Evolutionary conservation across 2,329 filamentous ascomycete species (phyloP), one percentile per base, ranked within the genome.

Genomic region (Apiospora phragmitis): DNA sequence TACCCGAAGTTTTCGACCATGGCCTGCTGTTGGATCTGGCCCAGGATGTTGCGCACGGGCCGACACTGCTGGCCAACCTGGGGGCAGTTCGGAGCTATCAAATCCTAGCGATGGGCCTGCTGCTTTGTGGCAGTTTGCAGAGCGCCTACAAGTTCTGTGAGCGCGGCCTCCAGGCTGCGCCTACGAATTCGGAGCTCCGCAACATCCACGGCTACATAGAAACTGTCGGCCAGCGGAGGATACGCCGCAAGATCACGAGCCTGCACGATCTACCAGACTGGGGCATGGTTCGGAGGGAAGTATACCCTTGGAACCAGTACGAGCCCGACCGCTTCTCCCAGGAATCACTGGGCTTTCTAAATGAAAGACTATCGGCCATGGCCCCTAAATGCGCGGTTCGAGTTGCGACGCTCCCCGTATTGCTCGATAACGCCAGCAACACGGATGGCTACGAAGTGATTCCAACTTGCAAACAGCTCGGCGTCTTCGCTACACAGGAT

Each of bases 401-500:
- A 71, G 91, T 92, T 3, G 90, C 94, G 0, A 88, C 91, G 42
- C 83, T 99, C 5, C 96, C 95, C 0, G 84, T 93, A 0, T 83
- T 98, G 32, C 84, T 91, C 14, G 85, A 87, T 66, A 83, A 84
- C 32, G 87, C 86, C 4, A 87, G 87, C 70, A 81, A 82, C 38
- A 86, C 83, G 1, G 84, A 87, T 71, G 78, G 77, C 35, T 85
- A 84, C 74, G 83, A 85, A n/a, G 83, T 83, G 51, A 87, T 86
- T 21, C 83, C 85, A 11, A 91, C 88, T 6, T 91, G 90, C 75
- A 88, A 89, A 72, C 96, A 99, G 80, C 88, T 99, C 0, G 96
- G 96, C 5, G 87, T 99, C 4, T 98, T 98, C 79, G 95, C 95
- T 9, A 93, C 90, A 75, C 88, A 93, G 73, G 91, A 97, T 74